Evolutionary conservation across 129 eudicot genomes (phyloP), one percentile per base, ranked within the genome.

Genomic region (Pulicaria dysenterica): DNA sequence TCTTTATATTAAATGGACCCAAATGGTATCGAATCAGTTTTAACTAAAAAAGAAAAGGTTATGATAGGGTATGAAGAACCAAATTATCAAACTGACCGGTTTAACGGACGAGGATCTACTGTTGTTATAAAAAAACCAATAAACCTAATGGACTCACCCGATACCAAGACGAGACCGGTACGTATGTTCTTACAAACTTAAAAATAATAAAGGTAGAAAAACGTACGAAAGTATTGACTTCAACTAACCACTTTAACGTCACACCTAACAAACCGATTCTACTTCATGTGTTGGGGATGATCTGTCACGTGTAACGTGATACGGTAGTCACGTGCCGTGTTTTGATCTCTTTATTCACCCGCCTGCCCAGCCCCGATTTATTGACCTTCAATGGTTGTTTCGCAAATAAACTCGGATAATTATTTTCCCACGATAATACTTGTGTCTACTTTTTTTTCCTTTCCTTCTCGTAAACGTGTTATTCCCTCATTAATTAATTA

Each of bases 271-370:
- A 81, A 84, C 89, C 64, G 83, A 75, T 77, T 39, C 75, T 73
- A 72, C 62, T 76, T 76, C 81, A 77, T 69, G 76, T 59, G 44
- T 49, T 69, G 70, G 63, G 14, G 60, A 43, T 43, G 69, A 67
- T 70, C 63, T 81, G 80, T 76, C 85, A 84, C 80, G 81, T 83
- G 81, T 57, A 80, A 65, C 58, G 45, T 75, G 81, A 79, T 80
- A 63, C 70, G 73, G 55, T 71, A 71, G 76, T 83, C 83, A 79
- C 87, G 82, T 83, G 82, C 77, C 70, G 4, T 61, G 65, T 70
- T 77, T 66, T 74, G 16, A 40, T 56, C 47, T 44, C 11, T 65
- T 42, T 48, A 47, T 50, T 69, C 19, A 60, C 65, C n/a, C n/a
- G n/a, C n/a, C n/a, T n/a, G n/a, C n/a, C 47, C 40, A 8, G 65